Conservation (phyloP, 2,329 filamentous ascomycete species). For the Colletotrichum liriopes region DNA sequence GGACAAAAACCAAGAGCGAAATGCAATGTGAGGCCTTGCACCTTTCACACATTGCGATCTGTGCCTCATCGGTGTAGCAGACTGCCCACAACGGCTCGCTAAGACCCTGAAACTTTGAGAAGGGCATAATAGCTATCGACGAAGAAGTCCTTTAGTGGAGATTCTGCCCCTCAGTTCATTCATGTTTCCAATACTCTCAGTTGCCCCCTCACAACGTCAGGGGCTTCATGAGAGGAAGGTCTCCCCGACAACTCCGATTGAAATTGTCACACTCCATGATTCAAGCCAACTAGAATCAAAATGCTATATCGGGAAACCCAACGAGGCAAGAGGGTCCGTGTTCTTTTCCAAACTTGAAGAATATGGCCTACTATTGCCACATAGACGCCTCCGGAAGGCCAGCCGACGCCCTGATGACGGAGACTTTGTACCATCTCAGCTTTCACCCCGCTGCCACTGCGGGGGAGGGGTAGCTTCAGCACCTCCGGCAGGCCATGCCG, state of each 20-base stretch:
- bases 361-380: background rate
- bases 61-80: background rate
- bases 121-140: background rate
- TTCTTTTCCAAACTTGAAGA: background rate
- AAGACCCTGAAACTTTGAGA: slow-evolving; percentile 2
- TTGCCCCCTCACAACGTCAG: background rate
- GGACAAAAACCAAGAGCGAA: too few relatives aligned
- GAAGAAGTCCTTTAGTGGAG: background rate
- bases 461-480: slow-evolving; percentile 21
- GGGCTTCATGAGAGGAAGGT: slow-evolving; percentile 4
- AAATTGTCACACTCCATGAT: background rate
- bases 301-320: too few relatives aligned
- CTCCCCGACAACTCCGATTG: slow-evolving; percentile 7
- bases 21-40: background rate
- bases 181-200: background rate
- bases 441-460: slow-evolving; percentile 11
- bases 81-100: background rate
- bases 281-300: background rate
- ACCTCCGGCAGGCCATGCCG: slow-evolving; percentile 32
- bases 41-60: background rate
- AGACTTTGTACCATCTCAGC: background rate
- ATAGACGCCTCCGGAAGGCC: background rate
- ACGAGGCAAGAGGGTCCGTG: background rate
- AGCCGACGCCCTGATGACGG: background rate
- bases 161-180: slow-evolving; percentile 1